Evolutionary conservation across 257 asterid genomes (phyloP).

Genomic region (Lycium barbarum): DNA sequence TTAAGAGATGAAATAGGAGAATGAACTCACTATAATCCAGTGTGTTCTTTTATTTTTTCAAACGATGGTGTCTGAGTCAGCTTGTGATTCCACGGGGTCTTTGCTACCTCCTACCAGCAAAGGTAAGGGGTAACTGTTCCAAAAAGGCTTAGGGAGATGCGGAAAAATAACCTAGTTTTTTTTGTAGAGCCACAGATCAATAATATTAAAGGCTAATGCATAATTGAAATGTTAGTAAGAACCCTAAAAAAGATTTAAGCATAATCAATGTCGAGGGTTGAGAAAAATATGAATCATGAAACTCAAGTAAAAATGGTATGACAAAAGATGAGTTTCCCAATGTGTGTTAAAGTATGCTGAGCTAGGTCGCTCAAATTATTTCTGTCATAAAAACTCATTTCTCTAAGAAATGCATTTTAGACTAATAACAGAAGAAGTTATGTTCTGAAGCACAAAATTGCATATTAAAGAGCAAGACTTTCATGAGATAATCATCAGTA

Average conservation of each 20-base stretch:
- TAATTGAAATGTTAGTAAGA: background rate
- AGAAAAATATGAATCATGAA: background rate
- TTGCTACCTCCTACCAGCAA: background rate
- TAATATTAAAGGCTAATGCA: background rate
- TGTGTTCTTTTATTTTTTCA: background rate
- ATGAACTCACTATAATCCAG: background rate
- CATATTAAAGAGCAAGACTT: background rate
- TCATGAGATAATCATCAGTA: background rate
- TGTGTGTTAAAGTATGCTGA: slow-evolving; percentile 5
- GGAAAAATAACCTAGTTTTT: too few species aligned
- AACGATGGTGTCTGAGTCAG: background rate
- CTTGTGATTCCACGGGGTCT: background rate
- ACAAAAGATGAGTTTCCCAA: background rate
- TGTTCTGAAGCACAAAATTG: background rate
- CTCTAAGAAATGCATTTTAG: background rate
- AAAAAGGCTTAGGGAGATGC: background rate
- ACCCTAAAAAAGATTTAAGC: background rate
- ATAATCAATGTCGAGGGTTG: background rate
- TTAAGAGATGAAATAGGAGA: background rate
- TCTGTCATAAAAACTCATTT: background rate
- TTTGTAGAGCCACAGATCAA: background rate
- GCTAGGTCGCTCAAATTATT: background rate
- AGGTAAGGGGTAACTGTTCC: background rate
- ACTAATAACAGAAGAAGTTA: background rate
- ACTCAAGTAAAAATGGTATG: background rate